Evolutionary conservation across 305 asterid genomes (phyloP).

Genomic region (Fraxinus sp.): DNA sequence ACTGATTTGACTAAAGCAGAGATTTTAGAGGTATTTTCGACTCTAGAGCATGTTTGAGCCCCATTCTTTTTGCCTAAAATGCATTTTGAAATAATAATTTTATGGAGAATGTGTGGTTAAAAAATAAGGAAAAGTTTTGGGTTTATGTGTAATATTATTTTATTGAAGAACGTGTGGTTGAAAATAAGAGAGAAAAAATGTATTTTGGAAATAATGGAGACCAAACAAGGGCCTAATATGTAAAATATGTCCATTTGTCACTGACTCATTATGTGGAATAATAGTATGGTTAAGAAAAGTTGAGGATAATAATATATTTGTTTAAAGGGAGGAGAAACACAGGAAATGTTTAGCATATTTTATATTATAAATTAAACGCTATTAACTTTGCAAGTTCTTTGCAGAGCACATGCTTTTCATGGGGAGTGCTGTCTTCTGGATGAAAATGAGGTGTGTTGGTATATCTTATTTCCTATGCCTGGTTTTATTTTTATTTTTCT

Average conservation of each 20-base stretch:
- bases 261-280: neutral
- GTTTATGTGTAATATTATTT: too few species aligned
- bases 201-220: too few species aligned
- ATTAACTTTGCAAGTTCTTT: constrained; percentile 31
- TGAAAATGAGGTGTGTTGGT: constrained; percentile 80
- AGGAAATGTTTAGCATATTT: neutral
- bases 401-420: constrained; percentile 99
- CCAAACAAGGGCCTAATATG: neutral
- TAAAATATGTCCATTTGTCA: neutral
- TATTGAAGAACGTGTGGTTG: too few species aligned
- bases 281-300: neutral
- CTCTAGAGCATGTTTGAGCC: neutral
- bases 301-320: neutral
- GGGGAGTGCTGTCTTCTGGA: constrained; percentile 90
- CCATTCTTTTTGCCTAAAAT: too few species aligned
- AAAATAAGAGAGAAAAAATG: too few species aligned
- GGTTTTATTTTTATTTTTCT: neutral
- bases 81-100: too few species aligned
- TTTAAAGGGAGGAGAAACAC: neutral
- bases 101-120: too few species aligned
- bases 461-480: constrained; percentile 6
- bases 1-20: constrained; percentile 11
- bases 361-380: constrained; percentile 12
- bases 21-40: neutral
- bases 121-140: too few species aligned